These are phyloP conservation scores for Xylaria sp. DNA, from an alignment of 2,329 filamentous ascomycete species.

Conservation along the genomic window DNA sequence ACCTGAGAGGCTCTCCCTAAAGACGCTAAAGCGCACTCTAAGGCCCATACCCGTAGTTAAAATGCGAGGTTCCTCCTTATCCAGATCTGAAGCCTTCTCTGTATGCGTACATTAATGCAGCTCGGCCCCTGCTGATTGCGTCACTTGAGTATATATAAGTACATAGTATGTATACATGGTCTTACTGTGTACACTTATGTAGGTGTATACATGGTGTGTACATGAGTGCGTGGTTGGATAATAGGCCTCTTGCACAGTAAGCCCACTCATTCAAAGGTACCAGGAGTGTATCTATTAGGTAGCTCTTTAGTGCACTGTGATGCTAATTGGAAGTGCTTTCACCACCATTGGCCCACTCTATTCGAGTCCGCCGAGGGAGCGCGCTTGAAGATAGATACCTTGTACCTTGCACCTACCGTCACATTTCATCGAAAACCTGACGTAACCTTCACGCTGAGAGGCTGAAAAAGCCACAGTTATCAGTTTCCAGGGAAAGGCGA, in stretches of 20 bases:
- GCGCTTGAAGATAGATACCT: not conserved
- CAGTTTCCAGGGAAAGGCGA: not conserved
- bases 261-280: not conserved
- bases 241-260: no score
- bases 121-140: conserved; percentile 4
- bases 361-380: not conserved
- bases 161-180: no score
- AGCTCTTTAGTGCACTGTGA: no score
- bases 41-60: no score
- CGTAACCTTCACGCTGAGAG: not conserved
- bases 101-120: no score
- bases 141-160: no score
- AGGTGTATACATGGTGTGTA: no score
- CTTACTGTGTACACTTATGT: no score
- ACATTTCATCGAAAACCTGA: not conserved
- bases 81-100: no score
- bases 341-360: not conserved
- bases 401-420: not conserved
- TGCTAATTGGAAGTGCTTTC: not conserved
- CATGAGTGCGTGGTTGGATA: no score
- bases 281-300: not conserved
- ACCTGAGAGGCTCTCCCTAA: not conserved
- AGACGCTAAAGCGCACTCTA: no score
- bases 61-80: no score
- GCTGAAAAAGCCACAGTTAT: not conserved